A percentile compares a stretch with the other conserved stretches of the same genome.
Conservation (phyloP, 1,284 basidiomycete genomes). For the Cryptococcus sp. region DNA sequence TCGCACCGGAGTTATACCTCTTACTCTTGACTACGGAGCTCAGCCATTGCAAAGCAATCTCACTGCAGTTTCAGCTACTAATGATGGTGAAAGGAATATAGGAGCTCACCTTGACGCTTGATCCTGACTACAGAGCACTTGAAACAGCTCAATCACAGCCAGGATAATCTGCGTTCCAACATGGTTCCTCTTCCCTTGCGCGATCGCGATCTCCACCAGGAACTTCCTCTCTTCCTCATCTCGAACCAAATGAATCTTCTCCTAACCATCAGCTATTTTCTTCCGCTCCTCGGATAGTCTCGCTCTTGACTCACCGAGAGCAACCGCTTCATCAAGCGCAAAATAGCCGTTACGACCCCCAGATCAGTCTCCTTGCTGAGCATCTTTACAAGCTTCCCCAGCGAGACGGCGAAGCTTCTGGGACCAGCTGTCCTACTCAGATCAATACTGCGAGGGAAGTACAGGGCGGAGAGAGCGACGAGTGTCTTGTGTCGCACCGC, state of each 20-base stretch:
- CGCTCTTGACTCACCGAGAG: constrained; percentile 15
- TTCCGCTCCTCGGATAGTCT: constrained; percentile 6
- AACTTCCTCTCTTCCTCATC: constrained; percentile 14
- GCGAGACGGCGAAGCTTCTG: constrained; percentile 20
- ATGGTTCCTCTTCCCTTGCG: constrained; percentile 2
- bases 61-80: not conserved
- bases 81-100: too few species aligned
- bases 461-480: constrained; percentile 22
- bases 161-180: too few species aligned
- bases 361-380: constrained; percentile 19
- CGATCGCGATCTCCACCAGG: constrained; percentile 16
- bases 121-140: not conserved
- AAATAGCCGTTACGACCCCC: constrained; percentile 6
- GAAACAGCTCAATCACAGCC: constrained; percentile 2
- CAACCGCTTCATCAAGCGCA: constrained; percentile 9
- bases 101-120: not conserved
- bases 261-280: constrained; percentile 7
- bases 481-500: constrained; percentile 27
- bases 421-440: constrained; percentile 1
- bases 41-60: not conserved
- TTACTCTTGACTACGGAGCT: too few species aligned
- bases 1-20: not conserved
- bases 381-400: constrained; percentile 22
- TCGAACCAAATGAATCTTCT: constrained; percentile 8
- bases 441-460: constrained; percentile 3